Percentiles rank a stretch among this genome's conserved stretches.
These are phyloP conservation scores for Amaranthus hypochondriacus DNA, from an alignment of 148 eudicot species.

Conservation along the genomic window DNA sequence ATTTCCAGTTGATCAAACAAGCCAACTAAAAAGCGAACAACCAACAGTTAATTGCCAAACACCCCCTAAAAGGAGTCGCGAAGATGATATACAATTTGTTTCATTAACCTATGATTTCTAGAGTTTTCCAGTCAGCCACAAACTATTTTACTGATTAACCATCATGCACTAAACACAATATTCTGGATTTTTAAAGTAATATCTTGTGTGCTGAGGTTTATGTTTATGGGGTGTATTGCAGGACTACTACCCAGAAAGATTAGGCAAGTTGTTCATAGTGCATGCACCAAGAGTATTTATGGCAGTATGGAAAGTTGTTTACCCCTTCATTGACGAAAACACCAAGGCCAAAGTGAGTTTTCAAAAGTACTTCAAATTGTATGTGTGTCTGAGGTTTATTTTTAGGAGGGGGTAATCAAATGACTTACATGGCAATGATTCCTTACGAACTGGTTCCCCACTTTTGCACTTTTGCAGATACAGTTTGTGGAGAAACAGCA, in stretches of 20 bases:
- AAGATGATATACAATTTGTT: too few relatives aligned
- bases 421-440: background rate
- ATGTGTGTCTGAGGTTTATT: too few relatives aligned
- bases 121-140: too few relatives aligned
- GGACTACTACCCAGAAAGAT: slow-evolving; percentile 90
- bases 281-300: slow-evolving; percentile 68
- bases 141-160: too few relatives aligned
- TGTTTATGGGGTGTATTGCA: slow-evolving; percentile 23
- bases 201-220: background rate
- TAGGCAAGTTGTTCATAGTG: slow-evolving; percentile 61
- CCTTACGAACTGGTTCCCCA: background rate
- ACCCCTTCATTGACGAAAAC: slow-evolving; percentile 72
- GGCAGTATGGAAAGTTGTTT: slow-evolving; percentile 74
- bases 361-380: background rate
- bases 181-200: too few relatives aligned
- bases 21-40: too few relatives aligned
- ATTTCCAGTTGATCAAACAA: too few relatives aligned
- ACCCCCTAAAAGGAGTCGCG: too few relatives aligned
- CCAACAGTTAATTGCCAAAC: too few relatives aligned
- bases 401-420: too few relatives aligned
- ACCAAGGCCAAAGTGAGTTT: slow-evolving; percentile 65
- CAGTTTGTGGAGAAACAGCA: slow-evolving; percentile 63
- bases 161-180: too few relatives aligned
- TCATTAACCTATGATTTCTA: too few relatives aligned
- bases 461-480: slow-evolving; percentile 38